Base-by-base conservation (phyloP, 1,284 basidiomycete species). In the Ustilago bromivora region DNA sequence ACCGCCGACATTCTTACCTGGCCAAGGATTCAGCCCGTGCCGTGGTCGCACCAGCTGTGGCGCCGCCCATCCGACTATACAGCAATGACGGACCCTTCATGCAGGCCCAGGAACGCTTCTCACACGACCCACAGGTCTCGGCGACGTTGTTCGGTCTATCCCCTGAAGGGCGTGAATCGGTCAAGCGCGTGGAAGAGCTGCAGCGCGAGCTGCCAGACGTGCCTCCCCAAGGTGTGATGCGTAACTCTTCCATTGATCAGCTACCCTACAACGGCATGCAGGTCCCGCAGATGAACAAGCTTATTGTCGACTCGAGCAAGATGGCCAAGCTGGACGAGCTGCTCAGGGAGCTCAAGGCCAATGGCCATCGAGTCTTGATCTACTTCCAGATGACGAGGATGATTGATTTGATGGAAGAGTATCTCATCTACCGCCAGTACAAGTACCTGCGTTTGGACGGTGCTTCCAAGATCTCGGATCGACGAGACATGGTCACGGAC, bases 331-430 rank as follows among this genome's bases (percentile, higher is more conserved):
- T 99, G 56, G 97, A 99, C 86, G 86, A 89, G 28, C 89, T 99
- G 35, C 89, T 99, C 11, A 93, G 95, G 73, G 94, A 98, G 84
- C 91, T 99, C 73, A 99, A 98, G 88, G 90, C 91, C 38, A 93
- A 92, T 11, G 96, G 96, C 64, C 97, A 99, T 87, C 92, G 96
- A 56, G 95, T 98, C 28, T 88, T 99, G 79, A 90, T 99, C 59
- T 99, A 99, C 88, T 99, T 98, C 92, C 97, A 99, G 88, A 99
- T 99, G 97, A 99, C 97, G 31, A 91, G 92, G 76, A 99, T 99
- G 97, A 98, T 99, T 91, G 96, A 99, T 86, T 89, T 99, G 69
- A 96, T 99, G 91, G 97, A 99, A 87, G 97, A 99, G 86, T 99
- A 98, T 87, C 89, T 99, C 64, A 95, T 98, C 79, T 98, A 94